Base-by-base conservation (phyloP, 2,329 filamentous ascomycete species). In the Ophiostoma australiae region DNA sequence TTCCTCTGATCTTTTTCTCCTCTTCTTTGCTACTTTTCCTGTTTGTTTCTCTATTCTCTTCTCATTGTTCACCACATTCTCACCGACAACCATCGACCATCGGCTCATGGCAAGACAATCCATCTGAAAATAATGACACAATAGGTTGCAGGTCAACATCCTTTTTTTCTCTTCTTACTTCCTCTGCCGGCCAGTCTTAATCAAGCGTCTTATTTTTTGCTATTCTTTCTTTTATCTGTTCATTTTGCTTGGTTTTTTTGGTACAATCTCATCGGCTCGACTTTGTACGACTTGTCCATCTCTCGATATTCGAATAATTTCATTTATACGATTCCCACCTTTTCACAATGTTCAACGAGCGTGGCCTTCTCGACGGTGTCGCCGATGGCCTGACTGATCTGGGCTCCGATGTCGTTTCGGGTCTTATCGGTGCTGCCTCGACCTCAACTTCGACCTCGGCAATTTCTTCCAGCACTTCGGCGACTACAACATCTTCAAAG, bases 111-210 rank as follows among this genome's bases (percentile, higher is more conserved):
- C 23, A 58, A 55, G 41, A 37, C 68, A 67, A 27, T 35, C 37
- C 52, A 41, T 58, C 23, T 71, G 41, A 55, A 65, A 58, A 58
- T 67, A 66, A 58, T 70, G 44, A 67, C 58, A 68, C 68, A 58
- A 67, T 67, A 69, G 55, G 70, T 71, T 71, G 70, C 70, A 48
- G 70, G 70, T 20, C 70, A 71, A 71, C 70, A 67, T 44, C 65
- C 27, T 58, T 69, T 35, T 58, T 41, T 68, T 31, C 41, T 63
- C 58, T 63, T 63, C 58, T 15, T 63, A 5, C 31, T 69, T 39
- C 11, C 15, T 70, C 48, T 71, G 70, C 67, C 58, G 67, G 67
- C 39, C 15, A 44, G 27, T 48, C 37, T 67, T 67, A n/a, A 44
- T 27, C 65, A 67, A 37, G 8, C 37, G n/a, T 67, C n/a, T 67